Evolutionary conservation across 2,329 filamentous ascomycete genomes (phyloP), one percentile per base, ranked within the genome.

Genomic region (Calonectria montana): DNA sequence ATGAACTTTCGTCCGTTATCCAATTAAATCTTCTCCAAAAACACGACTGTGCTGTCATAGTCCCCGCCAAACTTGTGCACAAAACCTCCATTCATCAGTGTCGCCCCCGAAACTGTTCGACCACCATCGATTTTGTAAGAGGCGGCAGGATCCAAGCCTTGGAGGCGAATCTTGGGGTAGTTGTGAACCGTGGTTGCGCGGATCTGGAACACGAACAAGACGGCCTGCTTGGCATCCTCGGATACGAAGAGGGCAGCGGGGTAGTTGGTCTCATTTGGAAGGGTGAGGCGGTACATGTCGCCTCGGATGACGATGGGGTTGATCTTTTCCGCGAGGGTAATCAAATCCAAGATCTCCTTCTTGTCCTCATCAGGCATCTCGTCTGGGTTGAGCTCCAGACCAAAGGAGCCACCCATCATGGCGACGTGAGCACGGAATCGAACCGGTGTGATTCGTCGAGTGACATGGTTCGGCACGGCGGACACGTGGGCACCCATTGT

Each of bases 391-490:
- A 93, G 85, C 78, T 93, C 91, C 13, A 93, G 86, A 0, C 91
- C 91, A 74, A 93, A 93, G 0, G 89, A 91, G 2, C 91, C 91
- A 67, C 91, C 91, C 91, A 92, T 92, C 84, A 92, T 90, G 7
- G 91, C 91, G 0, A 93, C 91, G 67, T 92, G 91, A 0, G 88
- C 90, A 39, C 91, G 89, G 83, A 93, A 92, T 1, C 81, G 80
- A 15, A 93, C 85, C 0, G 90, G 87, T 1, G 88, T 88, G 1
- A 86, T 88, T 23, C 91, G 89, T 0, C 84, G 81, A 0, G 90
- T 91, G 39, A 89, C 81, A 0, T 87, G 86, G 74, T 92, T 93
- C 1, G 91, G 91, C 0, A 91, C 87, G 0, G 87, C 87, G 10
- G 89, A 91, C 39, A 93, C 84, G 78, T 93, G 91, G n/a, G 90